Base-by-base conservation (phyloP, 805 yeast genomes). In the Suhomyces sp. region DNA sequence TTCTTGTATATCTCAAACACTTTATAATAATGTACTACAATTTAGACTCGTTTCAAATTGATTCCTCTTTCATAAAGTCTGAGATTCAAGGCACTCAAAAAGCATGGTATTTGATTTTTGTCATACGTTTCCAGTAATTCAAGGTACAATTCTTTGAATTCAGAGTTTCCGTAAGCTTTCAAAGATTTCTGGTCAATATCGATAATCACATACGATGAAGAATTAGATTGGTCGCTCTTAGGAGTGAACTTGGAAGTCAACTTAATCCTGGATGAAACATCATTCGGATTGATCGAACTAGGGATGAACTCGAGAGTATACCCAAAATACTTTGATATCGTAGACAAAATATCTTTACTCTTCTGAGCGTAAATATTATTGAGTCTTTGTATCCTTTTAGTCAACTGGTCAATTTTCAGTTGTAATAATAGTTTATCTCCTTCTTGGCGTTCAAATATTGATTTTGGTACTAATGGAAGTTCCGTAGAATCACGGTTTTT, bases 41-140 rank as follows among this genome's bases (percentile, higher is more conserved):
- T n/a, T n/a, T n/a, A n/a, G n/a, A n/a, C n/a, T n/a, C n/a, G n/a
- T n/a, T n/a, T n/a, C n/a, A n/a, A n/a, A n/a, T n/a, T n/a, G n/a
- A n/a, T n/a, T n/a, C n/a, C n/a, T 26, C 28, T 29, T 13, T 82
- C 83, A 60, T 76, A 81, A 11, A 87, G 55, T 51, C 76, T 81
- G 35, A 88, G 61, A 27, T 79, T 84, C 42, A 88, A 60, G 1
- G 90, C 87, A 39, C 90, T 80, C 36, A 88, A 61, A 45, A 88
- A 82, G 44, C 95, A 83, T 0, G 93, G 84, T 11, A 86, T 75
- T 46, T 84, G 87, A 19, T 72, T 74, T 44, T 78, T 75, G 2
- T 84, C 76, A 88, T 93, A 86, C 39, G 74, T 73, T 7, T 71
- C 59, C 11, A 83, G 70, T 39, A 86, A 65, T 30, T 75, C 72